Conservation (phyloP, 2,329 filamentous ascomycete species). For the Monilinia polystroma region DNA sequence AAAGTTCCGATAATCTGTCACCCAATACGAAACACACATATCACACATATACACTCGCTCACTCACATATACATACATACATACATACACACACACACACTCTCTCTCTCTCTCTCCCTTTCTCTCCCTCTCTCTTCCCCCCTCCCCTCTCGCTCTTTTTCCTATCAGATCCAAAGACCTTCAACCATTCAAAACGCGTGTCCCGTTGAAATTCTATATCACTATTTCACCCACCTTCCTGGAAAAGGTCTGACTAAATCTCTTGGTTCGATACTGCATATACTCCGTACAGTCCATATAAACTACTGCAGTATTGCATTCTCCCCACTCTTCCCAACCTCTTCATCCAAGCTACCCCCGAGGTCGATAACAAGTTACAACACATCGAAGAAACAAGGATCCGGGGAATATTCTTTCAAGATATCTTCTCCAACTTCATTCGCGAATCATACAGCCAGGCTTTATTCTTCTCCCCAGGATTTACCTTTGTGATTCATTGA, state of each 20-base stretch:
- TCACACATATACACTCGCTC: background rate
- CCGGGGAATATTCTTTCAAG: slow-evolving; percentile 5
- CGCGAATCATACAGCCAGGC: background rate
- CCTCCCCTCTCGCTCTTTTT: too few relatives aligned
- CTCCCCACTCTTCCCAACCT: slow-evolving; percentile 17
- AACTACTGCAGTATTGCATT: background rate
- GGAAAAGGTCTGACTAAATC: background rate
- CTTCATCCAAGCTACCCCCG: slow-evolving; percentile 8
- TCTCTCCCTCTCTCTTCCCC: too few relatives aligned
- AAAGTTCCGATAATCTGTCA: background rate
- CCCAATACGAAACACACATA: background rate
- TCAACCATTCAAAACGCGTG: too few relatives aligned
- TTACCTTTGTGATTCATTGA: slow-evolving; percentile 1
- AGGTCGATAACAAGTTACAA: slow-evolving; percentile 2
- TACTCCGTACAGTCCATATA: slow-evolving; percentile 9
- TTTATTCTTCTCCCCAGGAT: slow-evolving; percentile 8
- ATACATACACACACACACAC: background rate
- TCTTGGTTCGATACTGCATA: slow-evolving; percentile 1
- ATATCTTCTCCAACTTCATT: slow-evolving; percentile 5
- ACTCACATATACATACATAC: background rate
- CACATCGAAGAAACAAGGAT: slow-evolving; percentile 19
- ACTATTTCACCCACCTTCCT: slow-evolving; percentile 8
- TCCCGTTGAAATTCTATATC: background rate
- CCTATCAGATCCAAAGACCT: too few relatives aligned
- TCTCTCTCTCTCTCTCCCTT: too few relatives aligned